phyloP scores from a whole-genome alignment of 2,329 filamentous ascomycete genomes.

The Pleoardoris graminearum region DNA sequence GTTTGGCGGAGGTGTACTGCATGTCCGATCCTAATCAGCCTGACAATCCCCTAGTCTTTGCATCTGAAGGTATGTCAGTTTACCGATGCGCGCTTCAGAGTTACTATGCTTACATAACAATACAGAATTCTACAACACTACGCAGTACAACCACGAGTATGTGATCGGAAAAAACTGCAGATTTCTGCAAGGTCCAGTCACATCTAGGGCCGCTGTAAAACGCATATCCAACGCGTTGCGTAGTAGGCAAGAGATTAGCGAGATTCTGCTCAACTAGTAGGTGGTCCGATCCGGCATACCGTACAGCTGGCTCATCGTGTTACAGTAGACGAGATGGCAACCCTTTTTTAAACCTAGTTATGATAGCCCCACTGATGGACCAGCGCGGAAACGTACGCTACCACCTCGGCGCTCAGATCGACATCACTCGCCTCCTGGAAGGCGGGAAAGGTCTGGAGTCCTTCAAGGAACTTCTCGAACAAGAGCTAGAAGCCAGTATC shows the following conservation, averaged over 20 bases:
- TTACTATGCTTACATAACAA: background rate
- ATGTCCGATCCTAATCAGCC: conserved; percentile 70
- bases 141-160: conserved; percentile 72
- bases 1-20: conserved; percentile 73
- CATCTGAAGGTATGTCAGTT: conserved; percentile 63
- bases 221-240: conserved; percentile 64
- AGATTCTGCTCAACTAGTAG: conserved; percentile 73
- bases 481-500: conserved; percentile 21
- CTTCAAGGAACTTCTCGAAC: conserved; percentile 53
- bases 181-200: conserved; percentile 74
- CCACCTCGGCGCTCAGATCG: conserved; percentile 71
- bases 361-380: conserved; percentile 69
- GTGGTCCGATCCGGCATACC: conserved; percentile 17
- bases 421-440: conserved; percentile 68
- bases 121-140: conserved; percentile 69
- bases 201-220: conserved; percentile 62
- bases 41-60: conserved; percentile 75
- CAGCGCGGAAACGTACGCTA: conserved; percentile 66
- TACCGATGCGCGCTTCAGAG: background rate
- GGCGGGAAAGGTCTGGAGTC: conserved; percentile 67
- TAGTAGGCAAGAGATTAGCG: conserved; percentile 67
- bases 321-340: conserved; percentile 66
- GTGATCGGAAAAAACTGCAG: conserved; percentile 75
- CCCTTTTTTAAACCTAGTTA: conserved; percentile 70
- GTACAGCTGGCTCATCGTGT: background rate